Evolutionary conservation across 345 rosid species (phyloP).

Genomic region (Theobroma cacao): DNA sequence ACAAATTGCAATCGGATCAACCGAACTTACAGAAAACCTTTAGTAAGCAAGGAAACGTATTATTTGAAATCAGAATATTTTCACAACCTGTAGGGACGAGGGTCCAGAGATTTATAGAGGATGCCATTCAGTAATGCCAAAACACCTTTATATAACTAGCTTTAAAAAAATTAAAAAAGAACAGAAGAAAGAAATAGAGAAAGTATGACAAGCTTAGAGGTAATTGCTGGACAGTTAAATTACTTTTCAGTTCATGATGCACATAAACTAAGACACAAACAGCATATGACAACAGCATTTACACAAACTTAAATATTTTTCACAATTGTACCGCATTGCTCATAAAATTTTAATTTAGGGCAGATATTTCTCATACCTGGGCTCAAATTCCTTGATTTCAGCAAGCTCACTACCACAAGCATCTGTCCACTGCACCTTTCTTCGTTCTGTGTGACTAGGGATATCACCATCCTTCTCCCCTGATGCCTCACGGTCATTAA

Average conservation of each 20-base stretch:
- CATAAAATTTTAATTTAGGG: slow-evolving; percentile 2
- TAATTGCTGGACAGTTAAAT: not conserved
- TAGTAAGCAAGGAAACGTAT: not conserved
- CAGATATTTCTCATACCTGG: slow-evolving; percentile 54
- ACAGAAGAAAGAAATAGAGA: not conserved
- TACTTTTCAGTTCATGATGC: not conserved
- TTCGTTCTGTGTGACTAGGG: slow-evolving; percentile 44
- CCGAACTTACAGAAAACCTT: not conserved
- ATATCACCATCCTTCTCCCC: slow-evolving; percentile 41
- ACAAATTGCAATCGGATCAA: not conserved
- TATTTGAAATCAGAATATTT: not conserved
- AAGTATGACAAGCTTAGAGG: not conserved
- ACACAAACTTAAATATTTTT: not conserved
- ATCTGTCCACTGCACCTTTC: slow-evolving; percentile 98
- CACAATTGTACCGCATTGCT: not conserved
- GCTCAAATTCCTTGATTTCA: slow-evolving; percentile 91
- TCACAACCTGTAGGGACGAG: not conserved
- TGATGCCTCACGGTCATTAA: slow-evolving; percentile 35
- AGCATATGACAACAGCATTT: not conserved
- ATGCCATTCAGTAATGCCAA: not conserved
- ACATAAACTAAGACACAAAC: slow-evolving; percentile 2
- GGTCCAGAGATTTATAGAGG: not conserved
- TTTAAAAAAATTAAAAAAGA: not conserved
- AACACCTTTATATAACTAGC: not conserved
- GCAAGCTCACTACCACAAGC: slow-evolving; percentile 83